These are phyloP conservation scores for Astrocystis sublimbata DNA, from an alignment of 495 filamentous ascomycete species.

Conservation along the genomic window DNA sequence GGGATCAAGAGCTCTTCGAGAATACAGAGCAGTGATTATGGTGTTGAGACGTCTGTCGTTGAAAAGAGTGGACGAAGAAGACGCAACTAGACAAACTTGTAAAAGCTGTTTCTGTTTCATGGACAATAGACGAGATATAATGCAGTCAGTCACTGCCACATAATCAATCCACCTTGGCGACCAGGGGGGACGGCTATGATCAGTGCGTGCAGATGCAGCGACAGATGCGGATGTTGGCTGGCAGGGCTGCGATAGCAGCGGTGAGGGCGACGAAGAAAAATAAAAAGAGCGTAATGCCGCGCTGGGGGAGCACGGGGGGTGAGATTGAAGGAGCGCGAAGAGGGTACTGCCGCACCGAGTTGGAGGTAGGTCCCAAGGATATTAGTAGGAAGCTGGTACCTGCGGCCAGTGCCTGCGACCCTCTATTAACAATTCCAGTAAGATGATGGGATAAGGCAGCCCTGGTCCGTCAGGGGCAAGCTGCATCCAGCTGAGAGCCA, in stretches of 20 bases:
- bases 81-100: slow-evolving; percentile 32
- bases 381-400: slow-evolving; percentile 10
- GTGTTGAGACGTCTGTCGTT: slow-evolving; percentile 25
- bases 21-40: slow-evolving; percentile 28
- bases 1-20: slow-evolving; percentile 24
- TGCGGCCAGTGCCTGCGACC: slow-evolving; percentile 3
- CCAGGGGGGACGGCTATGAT: slow-evolving; percentile 30
- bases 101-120: slow-evolving; percentile 34
- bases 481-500: slow-evolving; percentile 6
- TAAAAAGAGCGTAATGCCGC: neutral
- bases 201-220: slow-evolving; percentile 25
- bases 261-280: slow-evolving; percentile 27
- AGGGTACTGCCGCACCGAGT: slow-evolving; percentile 15
- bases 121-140: slow-evolving; percentile 26
- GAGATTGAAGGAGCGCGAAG: slow-evolving; percentile 14
- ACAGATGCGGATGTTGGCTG: slow-evolving; percentile 19
- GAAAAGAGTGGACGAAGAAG: slow-evolving; percentile 30
- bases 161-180: slow-evolving; percentile 26
- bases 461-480: slow-evolving; percentile 3
- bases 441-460: slow-evolving; percentile 1
- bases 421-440: slow-evolving; percentile 14
- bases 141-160: slow-evolving; percentile 11
- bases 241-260: slow-evolving; percentile 22
- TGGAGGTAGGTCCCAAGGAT: neutral
- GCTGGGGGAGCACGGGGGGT: neutral